Evolutionary conservation across 352 stramenopile genomes (phyloP).

Genomic region (Phytophthora sojae): DNA sequence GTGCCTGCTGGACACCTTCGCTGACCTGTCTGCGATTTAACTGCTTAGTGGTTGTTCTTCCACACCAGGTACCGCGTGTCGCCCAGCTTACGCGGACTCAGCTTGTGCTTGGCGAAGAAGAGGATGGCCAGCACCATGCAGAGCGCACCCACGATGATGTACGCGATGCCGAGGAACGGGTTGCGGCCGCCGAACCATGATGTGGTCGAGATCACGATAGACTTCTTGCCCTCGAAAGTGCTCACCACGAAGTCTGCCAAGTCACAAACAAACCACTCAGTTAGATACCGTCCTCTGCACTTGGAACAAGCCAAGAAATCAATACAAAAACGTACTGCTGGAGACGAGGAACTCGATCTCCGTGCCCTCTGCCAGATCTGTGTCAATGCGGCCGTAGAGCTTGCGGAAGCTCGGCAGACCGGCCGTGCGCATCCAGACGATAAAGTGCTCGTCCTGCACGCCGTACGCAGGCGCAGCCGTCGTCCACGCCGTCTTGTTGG

Average conservation of each 20-base stretch:
- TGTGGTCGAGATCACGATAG: conserved; percentile 96
- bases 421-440: conserved; percentile 99
- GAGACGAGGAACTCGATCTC: conserved; percentile 94
- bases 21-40: conserved; percentile 11
- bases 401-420: conserved; percentile 99
- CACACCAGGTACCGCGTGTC: conserved; percentile 96
- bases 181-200: conserved; percentile 98
- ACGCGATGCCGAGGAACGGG: conserved; percentile 95
- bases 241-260: conserved; percentile 95
- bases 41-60: conserved; percentile 94
- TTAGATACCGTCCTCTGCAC: neutral
- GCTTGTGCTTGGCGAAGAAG: conserved; percentile 97
- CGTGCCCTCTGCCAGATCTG: conserved; percentile 89
- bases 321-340: conserved; percentile 72
- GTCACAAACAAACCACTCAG: conserved; percentile 2
- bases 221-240: conserved; percentile 96
- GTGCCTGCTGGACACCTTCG: conserved; percentile 22
- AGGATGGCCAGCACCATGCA: conserved; percentile 94
- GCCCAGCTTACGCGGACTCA: conserved; percentile 95
- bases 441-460: conserved; percentile 99
- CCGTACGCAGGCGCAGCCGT: conserved; percentile 70
- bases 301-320: neutral
- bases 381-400: conserved; percentile 98
- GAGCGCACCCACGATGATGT: conserved; percentile 96
- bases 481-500: conserved; percentile 88